A percentile compares a stretch with the other conserved stretches of the same genome.
Evolutionary conservation across 371 early-diverging fungal genomes (phyloP).

Genomic region (Rhizopus stolonifer): DNA sequence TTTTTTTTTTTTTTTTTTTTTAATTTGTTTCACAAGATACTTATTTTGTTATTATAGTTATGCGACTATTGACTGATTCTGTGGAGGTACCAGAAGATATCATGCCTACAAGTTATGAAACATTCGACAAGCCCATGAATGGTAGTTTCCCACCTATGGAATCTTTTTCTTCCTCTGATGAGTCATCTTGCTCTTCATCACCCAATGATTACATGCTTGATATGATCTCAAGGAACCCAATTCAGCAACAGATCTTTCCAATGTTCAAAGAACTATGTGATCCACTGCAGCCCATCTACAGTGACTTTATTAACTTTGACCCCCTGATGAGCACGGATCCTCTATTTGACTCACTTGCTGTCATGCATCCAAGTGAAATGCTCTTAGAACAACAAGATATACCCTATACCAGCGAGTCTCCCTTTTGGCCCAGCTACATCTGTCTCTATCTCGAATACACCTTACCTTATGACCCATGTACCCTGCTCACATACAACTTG

Average conservation of each 20-base stretch:
- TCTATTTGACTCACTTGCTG: slow-evolving; percentile 5
- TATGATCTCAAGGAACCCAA: slow-evolving; percentile 41
- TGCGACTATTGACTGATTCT: slow-evolving; percentile 46
- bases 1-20: no score
- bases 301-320: neutral
- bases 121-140: neutral
- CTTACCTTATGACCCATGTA: slow-evolving; percentile 36
- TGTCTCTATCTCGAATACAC: slow-evolving; percentile 48
- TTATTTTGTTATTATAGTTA: no score
- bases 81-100: slow-evolving; percentile 34
- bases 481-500: slow-evolving; percentile 33
- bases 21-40: no score
- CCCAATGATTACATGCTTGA: slow-evolving; percentile 51
- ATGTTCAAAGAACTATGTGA: slow-evolving; percentile 26
- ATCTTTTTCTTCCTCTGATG: slow-evolving; percentile 44
- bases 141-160: neutral
- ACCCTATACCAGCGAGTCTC: neutral
- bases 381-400: neutral
- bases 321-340: slow-evolving; percentile 4
- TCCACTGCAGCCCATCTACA: slow-evolving; percentile 24
- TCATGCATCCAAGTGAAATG: neutral
- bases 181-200: slow-evolving; percentile 44
- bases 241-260: slow-evolving; percentile 19
- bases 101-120: neutral
- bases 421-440: slow-evolving; percentile 48